phyloP scores from a whole-genome alignment of 495 filamentous ascomycete species.

The Xylaria flabelliformis region DNA sequence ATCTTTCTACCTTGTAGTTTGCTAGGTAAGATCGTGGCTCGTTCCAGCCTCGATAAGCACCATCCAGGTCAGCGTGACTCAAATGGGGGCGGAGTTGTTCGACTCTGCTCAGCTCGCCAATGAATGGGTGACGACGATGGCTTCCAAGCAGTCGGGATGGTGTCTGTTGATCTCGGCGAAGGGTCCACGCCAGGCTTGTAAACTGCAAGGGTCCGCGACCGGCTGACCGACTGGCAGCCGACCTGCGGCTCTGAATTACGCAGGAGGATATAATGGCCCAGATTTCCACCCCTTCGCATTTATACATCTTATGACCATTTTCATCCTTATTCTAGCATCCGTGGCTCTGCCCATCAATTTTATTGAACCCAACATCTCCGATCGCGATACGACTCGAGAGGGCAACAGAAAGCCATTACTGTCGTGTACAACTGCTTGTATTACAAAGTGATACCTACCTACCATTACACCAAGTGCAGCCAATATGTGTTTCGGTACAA shows the following conservation, averaged over 20 bases:
- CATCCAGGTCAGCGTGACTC: conserved; percentile 9
- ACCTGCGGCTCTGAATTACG: neutral
- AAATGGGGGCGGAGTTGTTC: conserved; percentile 13
- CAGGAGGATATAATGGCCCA: neutral
- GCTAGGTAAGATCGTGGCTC: neutral
- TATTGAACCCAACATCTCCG: neutral
- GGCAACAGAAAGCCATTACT: neutral
- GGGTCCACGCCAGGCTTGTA: conserved; percentile 11
- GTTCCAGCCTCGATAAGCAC: neutral
- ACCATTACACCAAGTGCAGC: neutral
- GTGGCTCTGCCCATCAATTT: neutral
- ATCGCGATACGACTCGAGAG: neutral
- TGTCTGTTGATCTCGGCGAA: conserved; percentile 12
- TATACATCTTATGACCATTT: neutral
- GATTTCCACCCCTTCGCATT: neutral
- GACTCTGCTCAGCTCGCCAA: conserved; percentile 10
- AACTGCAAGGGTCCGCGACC: neutral
- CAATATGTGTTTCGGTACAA: conserved; percentile 53
- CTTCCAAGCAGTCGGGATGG: neutral
- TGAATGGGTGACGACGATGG: neutral
- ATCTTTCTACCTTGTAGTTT: neutral
- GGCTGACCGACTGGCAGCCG: neutral
- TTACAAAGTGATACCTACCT: conserved; percentile 4
- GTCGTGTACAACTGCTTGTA: neutral
- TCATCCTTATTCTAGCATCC: neutral